phyloP scores from a whole-genome alignment of 768 basidiomycete genomes.

The Lactarius evosmus region DNA sequence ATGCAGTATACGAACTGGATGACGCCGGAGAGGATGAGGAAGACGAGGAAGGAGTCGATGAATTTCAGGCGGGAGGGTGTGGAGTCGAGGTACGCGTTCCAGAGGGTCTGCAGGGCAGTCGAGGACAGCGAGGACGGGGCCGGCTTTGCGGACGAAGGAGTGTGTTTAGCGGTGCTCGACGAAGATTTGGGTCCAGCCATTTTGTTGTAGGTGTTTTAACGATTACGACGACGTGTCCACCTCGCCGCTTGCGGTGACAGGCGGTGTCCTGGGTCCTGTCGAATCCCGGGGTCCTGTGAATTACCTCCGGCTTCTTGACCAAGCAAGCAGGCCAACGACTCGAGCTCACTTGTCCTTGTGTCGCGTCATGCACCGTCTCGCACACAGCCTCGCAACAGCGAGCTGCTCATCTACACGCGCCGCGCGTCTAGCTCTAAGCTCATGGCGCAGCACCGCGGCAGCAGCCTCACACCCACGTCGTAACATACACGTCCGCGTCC shows the following conservation, averaged over 20 bases:
- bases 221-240: background rate
- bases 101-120: slow-evolving; percentile 53
- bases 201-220: slow-evolving; percentile 6
- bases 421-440: background rate
- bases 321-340: too few relatives aligned
- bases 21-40: slow-evolving; percentile 88
- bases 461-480: slow-evolving; percentile 27
- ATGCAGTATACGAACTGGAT: slow-evolving; percentile 91
- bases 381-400: slow-evolving; percentile 8
- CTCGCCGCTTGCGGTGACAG: background rate
- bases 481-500: slow-evolving; percentile 48
- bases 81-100: slow-evolving; percentile 70
- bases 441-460: background rate
- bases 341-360: background rate
- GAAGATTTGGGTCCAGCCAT: slow-evolving; percentile 42
- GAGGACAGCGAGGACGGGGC: slow-evolving; percentile 15
- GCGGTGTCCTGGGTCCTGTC: background rate
- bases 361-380: slow-evolving; percentile 19
- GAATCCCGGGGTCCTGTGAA: background rate
- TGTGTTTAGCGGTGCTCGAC: slow-evolving; percentile 27
- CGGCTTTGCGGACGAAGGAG: slow-evolving; percentile 24
- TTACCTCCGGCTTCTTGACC: too few relatives aligned
- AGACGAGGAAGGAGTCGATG: slow-evolving; percentile 89
- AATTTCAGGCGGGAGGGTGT: slow-evolving; percentile 88
- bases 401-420: slow-evolving; percentile 1